A percentile compares a stretch with the other conserved stretches of the same genome.
These are phyloP conservation scores for Monosporozyma servazzii DNA, from an alignment of 805 yeast genomes.

Conservation along the genomic window DNA sequence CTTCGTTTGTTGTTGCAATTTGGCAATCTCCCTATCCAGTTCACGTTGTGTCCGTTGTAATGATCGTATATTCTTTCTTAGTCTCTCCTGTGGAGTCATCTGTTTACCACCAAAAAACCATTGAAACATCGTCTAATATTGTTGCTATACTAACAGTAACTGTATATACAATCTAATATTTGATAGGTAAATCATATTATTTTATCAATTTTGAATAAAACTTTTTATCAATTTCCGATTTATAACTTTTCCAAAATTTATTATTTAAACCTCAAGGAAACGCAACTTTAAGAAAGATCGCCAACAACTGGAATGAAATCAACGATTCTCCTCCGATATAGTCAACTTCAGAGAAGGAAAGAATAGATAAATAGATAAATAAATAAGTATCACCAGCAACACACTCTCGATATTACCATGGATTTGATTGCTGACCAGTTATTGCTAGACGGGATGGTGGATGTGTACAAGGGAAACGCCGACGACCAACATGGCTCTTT, in stretches of 20 bases:
- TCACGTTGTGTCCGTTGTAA: slow-evolving; percentile 92
- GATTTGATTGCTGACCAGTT: background rate
- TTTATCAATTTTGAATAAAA: background rate
- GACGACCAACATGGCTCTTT: background rate
- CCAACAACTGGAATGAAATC: no score
- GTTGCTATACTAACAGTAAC: background rate
- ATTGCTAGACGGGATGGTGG: background rate
- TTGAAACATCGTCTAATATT: slow-evolving; percentile 42
- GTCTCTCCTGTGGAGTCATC: slow-evolving; percentile 87
- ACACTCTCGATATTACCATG: no score
- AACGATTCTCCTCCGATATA: no score
- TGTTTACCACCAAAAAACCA: slow-evolving; percentile 98
- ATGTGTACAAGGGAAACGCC: background rate
- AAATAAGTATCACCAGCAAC: no score
- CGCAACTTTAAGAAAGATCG: no score
- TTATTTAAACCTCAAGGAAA: no score
- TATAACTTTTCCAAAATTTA: background rate
- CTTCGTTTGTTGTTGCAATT: slow-evolving; percentile 88
- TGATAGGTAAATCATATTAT: no score
- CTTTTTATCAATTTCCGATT: background rate
- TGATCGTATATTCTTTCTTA: slow-evolving; percentile 92
- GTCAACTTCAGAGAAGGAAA: no score
- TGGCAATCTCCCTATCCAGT: slow-evolving; percentile 74
- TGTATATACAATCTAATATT: no score
- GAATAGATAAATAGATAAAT: no score